A percentile compares a stretch with the other conserved stretches of the same genome.
Conservation (phyloP, 1,284 basidiomycete species). For the Papiliotrema nemorosa region DNA sequence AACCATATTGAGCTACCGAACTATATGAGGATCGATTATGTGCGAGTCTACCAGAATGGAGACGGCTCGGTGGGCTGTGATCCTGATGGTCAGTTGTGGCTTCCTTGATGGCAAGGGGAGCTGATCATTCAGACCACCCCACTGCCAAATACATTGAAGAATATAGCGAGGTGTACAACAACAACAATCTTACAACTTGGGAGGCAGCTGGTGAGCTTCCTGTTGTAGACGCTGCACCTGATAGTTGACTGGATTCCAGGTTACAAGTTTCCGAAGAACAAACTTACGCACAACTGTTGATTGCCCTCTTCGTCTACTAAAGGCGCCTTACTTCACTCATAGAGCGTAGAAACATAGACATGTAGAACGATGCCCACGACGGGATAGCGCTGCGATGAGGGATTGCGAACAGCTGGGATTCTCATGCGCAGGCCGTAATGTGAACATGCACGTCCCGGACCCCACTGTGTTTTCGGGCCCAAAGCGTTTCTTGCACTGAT, state of each 20-base stretch:
- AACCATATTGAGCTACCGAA: slow-evolving; percentile 49
- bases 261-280: slow-evolving; percentile 45
- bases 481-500: too few species aligned
- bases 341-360: too few species aligned
- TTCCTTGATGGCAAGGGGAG: too few species aligned
- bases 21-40: slow-evolving; percentile 50
- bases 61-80: slow-evolving; percentile 47
- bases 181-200: slow-evolving; percentile 49
- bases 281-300: too few species aligned
- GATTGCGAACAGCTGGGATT: too few species aligned
- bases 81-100: slow-evolving; percentile 25
- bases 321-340: too few species aligned
- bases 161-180: slow-evolving; percentile 38
- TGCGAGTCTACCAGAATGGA: slow-evolving; percentile 52
- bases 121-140: slow-evolving; percentile 34
- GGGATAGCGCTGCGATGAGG: too few species aligned
- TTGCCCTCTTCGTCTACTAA: too few species aligned
- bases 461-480: too few species aligned
- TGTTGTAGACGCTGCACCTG: not conserved
- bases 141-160: slow-evolving; percentile 45
- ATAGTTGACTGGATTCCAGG: slow-evolving; percentile 17
- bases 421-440: too few species aligned
- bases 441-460: too few species aligned
- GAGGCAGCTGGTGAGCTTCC: slow-evolving; percentile 26
- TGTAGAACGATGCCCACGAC: too few species aligned